phyloP scores from a whole-genome alignment of 192 early-diverging fungal species.

The Lunasporangiospora selenospora region DNA sequence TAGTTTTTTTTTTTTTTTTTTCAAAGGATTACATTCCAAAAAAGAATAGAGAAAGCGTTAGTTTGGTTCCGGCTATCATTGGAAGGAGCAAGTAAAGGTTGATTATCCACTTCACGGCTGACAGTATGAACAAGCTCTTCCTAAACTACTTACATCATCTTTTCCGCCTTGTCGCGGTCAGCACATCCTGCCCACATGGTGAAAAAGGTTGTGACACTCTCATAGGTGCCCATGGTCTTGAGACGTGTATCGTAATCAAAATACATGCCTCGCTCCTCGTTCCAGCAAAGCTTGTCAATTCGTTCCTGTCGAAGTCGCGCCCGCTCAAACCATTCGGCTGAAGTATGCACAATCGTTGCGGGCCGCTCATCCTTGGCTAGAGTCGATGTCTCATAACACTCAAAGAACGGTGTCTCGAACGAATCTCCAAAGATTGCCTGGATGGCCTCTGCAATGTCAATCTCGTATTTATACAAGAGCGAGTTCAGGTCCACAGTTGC shows the following conservation, averaged over 20 bases:
- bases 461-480: slow-evolving; percentile 96
- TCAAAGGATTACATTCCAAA: too few relatives aligned
- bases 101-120: too few relatives aligned
- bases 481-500: slow-evolving; percentile 94
- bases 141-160: slow-evolving; percentile 61
- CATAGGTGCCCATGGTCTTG: slow-evolving; percentile 74
- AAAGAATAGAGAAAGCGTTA: too few relatives aligned
- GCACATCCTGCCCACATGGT: slow-evolving; percentile 93
- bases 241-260: slow-evolving; percentile 90
- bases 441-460: slow-evolving; percentile 84
- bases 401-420: slow-evolving; percentile 49
- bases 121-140: too few relatives aligned
- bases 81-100: too few relatives aligned
- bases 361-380: slow-evolving; percentile 10
- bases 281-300: slow-evolving; percentile 89
- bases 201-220: slow-evolving; percentile 90
- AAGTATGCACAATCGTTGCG: slow-evolving; percentile 51
- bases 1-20: too few relatives aligned
- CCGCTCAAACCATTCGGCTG: slow-evolving; percentile 68
- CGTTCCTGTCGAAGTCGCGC: slow-evolving; percentile 63
- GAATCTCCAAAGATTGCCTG: slow-evolving; percentile 62
- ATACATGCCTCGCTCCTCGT: slow-evolving; percentile 75
- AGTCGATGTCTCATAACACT: slow-evolving; percentile 8
- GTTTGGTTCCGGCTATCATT: too few relatives aligned
- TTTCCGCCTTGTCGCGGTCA: slow-evolving; percentile 74